Base-by-base conservation (phyloP, 1,284 basidiomycete genomes). In the Malassezia dermatis region DNA sequence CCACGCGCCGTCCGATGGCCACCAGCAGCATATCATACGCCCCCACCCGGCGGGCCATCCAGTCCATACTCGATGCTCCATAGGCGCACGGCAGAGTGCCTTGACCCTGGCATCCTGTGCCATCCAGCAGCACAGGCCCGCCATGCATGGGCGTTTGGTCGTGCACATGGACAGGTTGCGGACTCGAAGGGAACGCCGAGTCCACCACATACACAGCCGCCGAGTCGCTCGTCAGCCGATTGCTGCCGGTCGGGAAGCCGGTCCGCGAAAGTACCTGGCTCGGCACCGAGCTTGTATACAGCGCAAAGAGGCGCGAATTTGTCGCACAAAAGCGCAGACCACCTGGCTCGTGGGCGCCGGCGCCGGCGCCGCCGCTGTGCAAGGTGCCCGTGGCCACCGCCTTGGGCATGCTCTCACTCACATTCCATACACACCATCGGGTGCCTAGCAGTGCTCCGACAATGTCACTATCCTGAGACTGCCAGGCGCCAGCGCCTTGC, bases 391-490 rank as follows among this genome's bases (percentile, higher is more conserved):
- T 7, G 19, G 46, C 46, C 13, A 50, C 26, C 15, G 35, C 23
- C 10, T 31, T 32, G 11, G 24, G 10, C n/a, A 6, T 19, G n/a
- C 35, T 24, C 28, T 44, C 23, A 13, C 32, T 19, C 11, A 50
- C 26, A 31, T 57, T 51, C 55, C 55, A 57, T 23, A 57, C 51
- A 21, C 49, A 12, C 55, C 55, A 57, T 8, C 34, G 55, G n/a
- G 55, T 7, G 30, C 55, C 55, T 13, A 52, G 46, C 41, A 51
- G 27, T 10, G 55, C 50, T 0, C 55, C 49, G 7, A 57, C 26
- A 15, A 57, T 34, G 26, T 57, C 44, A 4, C 35, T 13, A 32
- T 57, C 48, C 15, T 52, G 55, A 28, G 50, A 24, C 34, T 57
- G 55, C 55, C 55, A 57, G 28, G 55, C 50, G 27, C 28, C 55